A percentile compares a stretch with the other conserved stretches of the same genome.
phyloP scores from a whole-genome alignment of 73 alveolate genomes.

The Diophrys sp. region DNA sequence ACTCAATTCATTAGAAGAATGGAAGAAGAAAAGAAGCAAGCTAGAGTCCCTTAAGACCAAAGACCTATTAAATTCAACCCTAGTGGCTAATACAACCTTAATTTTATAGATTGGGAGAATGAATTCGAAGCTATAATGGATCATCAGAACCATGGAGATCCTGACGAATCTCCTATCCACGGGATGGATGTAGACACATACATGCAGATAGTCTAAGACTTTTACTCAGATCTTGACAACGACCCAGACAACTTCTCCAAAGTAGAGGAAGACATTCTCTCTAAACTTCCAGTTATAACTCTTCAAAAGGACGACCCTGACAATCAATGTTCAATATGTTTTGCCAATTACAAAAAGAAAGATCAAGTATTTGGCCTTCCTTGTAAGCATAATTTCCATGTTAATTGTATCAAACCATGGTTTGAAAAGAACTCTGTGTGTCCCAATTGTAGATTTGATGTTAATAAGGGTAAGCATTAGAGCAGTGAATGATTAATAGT shows the following conservation, averaged over 20 bases:
- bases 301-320: constrained; percentile 45
- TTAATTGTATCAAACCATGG: constrained; percentile 82
- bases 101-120: constrained; percentile 90
- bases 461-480: constrained; percentile 39
- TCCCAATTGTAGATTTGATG: constrained; percentile 79
- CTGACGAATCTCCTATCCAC: constrained; percentile 33
- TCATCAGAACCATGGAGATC: constrained; percentile 61
- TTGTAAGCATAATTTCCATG: constrained; percentile 80
- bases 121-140: constrained; percentile 71
- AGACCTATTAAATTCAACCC: constrained; percentile 75
- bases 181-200: constrained; percentile 38
- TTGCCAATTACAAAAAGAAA: constrained; percentile 58
- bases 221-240: constrained; percentile 16
- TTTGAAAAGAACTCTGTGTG: constrained; percentile 77
- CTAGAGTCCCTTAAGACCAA: constrained; percentile 12
- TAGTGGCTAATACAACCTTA: constrained; percentile 74
- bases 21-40: neutral
- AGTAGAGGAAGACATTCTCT: constrained; percentile 24
- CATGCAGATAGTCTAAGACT: constrained; percentile 5
- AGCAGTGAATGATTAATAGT: too few relatives aligned
- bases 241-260: neutral
- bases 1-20: neutral
- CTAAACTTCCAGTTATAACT: constrained; percentile 56
- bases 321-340: constrained; percentile 78
- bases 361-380: constrained; percentile 68